Conservation (phyloP, 208 protist species). For the Porcisia deanei region DNA sequence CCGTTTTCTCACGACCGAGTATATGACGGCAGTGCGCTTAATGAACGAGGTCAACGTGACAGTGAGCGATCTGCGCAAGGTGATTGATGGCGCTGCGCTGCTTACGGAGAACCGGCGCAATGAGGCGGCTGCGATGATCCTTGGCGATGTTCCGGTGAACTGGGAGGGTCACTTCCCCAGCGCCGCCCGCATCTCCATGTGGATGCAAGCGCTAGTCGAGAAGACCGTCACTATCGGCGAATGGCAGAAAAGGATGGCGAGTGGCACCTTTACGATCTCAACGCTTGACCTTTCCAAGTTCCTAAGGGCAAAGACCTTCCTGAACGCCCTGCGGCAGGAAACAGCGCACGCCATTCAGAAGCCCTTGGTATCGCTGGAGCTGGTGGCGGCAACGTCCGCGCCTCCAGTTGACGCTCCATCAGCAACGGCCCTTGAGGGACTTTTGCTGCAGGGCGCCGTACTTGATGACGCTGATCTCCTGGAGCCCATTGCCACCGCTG, state of each 20-base stretch:
- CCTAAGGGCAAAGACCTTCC: conserved; percentile 93
- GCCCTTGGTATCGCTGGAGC: conserved; percentile 81
- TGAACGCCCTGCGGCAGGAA: conserved; percentile 96
- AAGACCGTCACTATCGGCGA: conserved; percentile 73
- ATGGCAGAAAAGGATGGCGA: conserved; percentile 59
- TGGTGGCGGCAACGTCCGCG: conserved; percentile 56
- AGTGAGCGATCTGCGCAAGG: conserved; percentile 81
- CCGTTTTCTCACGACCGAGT: conserved; percentile 91
- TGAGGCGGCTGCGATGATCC: conserved; percentile 82
- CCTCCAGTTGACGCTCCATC: conserved; percentile 52
- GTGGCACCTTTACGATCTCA: conserved; percentile 66
- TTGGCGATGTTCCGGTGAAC: conserved; percentile 75
- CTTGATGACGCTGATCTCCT: conserved; percentile 69
- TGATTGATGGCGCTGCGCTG: conserved; percentile 89
- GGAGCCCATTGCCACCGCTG: conserved; percentile 75
- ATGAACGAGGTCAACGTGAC: conserved; percentile 76
- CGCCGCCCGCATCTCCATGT: conserved; percentile 68
- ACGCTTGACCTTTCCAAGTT: conserved; percentile 86
- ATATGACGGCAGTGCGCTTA: conserved; percentile 64
- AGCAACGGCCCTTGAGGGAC: conserved; percentile 63
- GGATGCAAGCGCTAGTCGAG: conserved; percentile 88
- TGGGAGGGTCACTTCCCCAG: conserved; percentile 93
- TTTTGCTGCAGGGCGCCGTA: conserved; percentile 87
- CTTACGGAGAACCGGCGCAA: conserved; percentile 78
- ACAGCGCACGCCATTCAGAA: conserved; percentile 78